Percentiles rank a stretch among this genome's conserved stretches.
Evolutionary conservation across 352 stramenopile species (phyloP).

Genomic region (Phytophthora sp.): DNA sequence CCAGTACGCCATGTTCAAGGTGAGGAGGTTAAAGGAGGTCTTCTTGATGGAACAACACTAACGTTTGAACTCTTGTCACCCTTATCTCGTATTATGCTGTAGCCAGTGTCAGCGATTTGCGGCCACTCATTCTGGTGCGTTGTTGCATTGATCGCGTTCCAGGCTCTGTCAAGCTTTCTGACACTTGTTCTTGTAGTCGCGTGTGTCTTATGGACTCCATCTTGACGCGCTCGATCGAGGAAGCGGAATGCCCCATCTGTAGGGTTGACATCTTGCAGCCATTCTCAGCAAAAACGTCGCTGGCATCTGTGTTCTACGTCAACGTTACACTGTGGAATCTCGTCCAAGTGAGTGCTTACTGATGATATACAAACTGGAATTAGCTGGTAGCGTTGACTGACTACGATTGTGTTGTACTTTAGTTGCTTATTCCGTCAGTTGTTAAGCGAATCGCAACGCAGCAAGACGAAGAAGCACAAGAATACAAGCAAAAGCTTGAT

Average conservation of each 20-base stretch:
- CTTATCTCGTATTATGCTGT: too few relatives aligned
- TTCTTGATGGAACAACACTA: too few relatives aligned
- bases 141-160: neutral
- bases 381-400: too few relatives aligned
- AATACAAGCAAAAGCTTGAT: constrained; percentile 56
- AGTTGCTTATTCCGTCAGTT: constrained; percentile 48
- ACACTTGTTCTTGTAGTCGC: constrained; percentile 34
- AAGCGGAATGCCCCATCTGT: constrained; percentile 59
- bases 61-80: too few relatives aligned
- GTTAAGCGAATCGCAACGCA: constrained; percentile 23
- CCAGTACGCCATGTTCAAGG: constrained; percentile 61
- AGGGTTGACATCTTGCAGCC: constrained; percentile 46
- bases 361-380: neutral
- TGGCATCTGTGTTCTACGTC: constrained; percentile 50
- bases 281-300: constrained; percentile 28
- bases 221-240: constrained; percentile 48
- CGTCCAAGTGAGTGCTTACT: constrained; percentile 48
- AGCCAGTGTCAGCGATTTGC: constrained; percentile 52
- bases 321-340: constrained; percentile 82
- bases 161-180: neutral
- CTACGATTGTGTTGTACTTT: neutral
- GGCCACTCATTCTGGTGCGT: constrained; percentile 64
- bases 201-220: constrained; percentile 61
- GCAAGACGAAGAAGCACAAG: constrained; percentile 53
- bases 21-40: too few relatives aligned